A percentile compares a stretch with the other conserved stretches of the same genome.
These are phyloP conservation scores for Aegilops tauschii DNA, from an alignment of 176 grass and related monocot species.

Conservation along the genomic window DNA sequence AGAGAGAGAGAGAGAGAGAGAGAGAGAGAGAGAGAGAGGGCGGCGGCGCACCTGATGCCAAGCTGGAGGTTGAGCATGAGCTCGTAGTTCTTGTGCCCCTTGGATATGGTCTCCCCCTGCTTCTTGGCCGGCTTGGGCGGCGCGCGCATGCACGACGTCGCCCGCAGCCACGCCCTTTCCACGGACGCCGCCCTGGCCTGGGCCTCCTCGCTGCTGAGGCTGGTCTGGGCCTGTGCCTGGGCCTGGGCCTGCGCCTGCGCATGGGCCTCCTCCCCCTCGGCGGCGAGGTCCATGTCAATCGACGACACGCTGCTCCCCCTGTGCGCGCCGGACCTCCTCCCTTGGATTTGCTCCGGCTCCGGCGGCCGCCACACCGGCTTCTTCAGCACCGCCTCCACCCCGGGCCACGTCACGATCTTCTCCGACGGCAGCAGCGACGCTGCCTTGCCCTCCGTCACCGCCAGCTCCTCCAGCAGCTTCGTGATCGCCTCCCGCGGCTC, in stretches of 20 bases:
- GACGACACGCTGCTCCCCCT: conserved; percentile 44
- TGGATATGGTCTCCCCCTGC: conserved; percentile 83
- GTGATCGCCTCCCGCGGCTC: conserved; percentile 59
- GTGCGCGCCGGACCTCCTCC: conserved; percentile 34
- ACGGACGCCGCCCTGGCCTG: background rate
- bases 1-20: background rate
- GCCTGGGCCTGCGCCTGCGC: background rate
- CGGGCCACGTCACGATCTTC: conserved; percentile 73
- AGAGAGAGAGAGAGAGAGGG: background rate
- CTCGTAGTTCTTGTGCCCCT: conserved; percentile 89
- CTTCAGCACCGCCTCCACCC: conserved; percentile 53
- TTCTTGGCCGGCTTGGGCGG: conserved; percentile 42
- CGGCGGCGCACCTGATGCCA: conserved; percentile 60
- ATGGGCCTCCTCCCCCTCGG: conserved; percentile 11
- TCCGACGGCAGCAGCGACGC: conserved; percentile 74
- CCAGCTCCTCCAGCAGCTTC: conserved; percentile 45
- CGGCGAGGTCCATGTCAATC: conserved; percentile 15
- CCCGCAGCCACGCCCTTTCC: conserved; percentile 12
- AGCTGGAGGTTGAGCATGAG: conserved; percentile 96
- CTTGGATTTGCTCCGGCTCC: conserved; percentile 19
- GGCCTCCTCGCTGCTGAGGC: background rate
- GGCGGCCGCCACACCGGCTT: conserved; percentile 56
- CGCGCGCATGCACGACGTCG: conserved; percentile 12
- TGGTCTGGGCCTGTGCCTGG: background rate
- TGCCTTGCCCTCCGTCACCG: conserved; percentile 51